Conservation (phyloP, 768 basidiomycete species). For the Suillus subalutaceus region DNA sequence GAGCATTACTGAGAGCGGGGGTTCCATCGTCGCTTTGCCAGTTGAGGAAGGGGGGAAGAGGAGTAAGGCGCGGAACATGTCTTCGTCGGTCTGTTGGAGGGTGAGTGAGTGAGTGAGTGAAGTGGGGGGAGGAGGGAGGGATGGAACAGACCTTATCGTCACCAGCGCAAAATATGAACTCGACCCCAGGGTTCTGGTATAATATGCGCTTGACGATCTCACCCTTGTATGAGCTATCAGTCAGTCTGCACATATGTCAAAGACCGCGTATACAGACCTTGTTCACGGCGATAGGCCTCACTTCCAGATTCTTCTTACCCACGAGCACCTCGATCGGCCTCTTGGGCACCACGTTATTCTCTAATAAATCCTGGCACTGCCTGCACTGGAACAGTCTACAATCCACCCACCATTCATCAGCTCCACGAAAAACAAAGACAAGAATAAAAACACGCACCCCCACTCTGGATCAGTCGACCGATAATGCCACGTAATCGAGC, state of each 20-base stretch:
- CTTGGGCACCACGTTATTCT: constrained; percentile 91
- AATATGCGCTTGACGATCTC: constrained; percentile 96
- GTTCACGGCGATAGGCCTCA: constrained; percentile 92
- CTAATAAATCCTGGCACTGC: constrained; percentile 94
- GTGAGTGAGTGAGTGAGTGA: neutral
- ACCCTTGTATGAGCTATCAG: constrained; percentile 51
- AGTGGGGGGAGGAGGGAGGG: too few species aligned
- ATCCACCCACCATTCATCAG: constrained; percentile 10
- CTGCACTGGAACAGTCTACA: constrained; percentile 87
- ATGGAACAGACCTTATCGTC: constrained; percentile 81
- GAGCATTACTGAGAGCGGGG: constrained; percentile 54
- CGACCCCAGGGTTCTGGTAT: constrained; percentile 91
- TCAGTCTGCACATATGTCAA: neutral
- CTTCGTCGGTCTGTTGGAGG: constrained; percentile 81
- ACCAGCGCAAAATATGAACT: constrained; percentile 97
- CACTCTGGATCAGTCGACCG: constrained; percentile 73
- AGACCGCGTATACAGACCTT: constrained; percentile 51
- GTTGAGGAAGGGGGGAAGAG: constrained; percentile 49
- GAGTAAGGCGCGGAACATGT: constrained; percentile 94
- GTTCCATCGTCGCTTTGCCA: constrained; percentile 52
- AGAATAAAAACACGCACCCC: constrained; percentile 59
- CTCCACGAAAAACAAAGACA: neutral
- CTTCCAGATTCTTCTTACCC: constrained; percentile 98
- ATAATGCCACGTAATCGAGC: constrained; percentile 84
- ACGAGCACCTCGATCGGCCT: constrained; percentile 96